These are phyloP conservation scores for Arthrobotrys musiformis DNA, from an alignment of 2,329 filamentous ascomycete genomes.

Conservation along the genomic window DNA sequence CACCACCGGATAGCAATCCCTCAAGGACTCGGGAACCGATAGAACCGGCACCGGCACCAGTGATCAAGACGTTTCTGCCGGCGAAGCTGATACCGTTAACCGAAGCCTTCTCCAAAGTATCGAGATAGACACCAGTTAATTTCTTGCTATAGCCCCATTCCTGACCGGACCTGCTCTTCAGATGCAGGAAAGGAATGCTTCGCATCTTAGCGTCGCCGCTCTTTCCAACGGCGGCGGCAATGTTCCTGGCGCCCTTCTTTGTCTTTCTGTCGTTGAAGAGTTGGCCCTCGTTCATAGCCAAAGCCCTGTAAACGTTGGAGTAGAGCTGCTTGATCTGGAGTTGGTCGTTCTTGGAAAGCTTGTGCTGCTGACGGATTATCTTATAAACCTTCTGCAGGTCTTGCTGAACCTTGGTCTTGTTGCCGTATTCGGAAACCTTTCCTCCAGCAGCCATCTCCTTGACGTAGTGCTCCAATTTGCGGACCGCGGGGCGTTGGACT, in stretches of 20 bases:
- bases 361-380: conserved; percentile 97
- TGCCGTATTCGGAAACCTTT: conserved; percentile 98
- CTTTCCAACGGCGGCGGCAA: conserved; percentile 64
- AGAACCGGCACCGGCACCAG: conserved; percentile 94
- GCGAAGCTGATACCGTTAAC: conserved; percentile 87
- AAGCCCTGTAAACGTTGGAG: conserved; percentile 89
- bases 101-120: conserved; percentile 89
- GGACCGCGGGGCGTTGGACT: conserved; percentile 83
- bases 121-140: conserved; percentile 90
- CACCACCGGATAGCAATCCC: conserved; percentile 93
- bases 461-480: conserved; percentile 98
- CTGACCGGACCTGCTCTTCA: conserved; percentile 91
- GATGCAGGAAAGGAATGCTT: conserved; percentile 95
- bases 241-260: conserved; percentile 66
- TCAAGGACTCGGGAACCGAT: conserved; percentile 97
- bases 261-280: conserved; percentile 88
- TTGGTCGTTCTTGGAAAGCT: conserved; percentile 94
- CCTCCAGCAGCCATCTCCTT: conserved; percentile 98
- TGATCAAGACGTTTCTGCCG: conserved; percentile 97
- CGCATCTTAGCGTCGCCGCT: conserved; percentile 87
- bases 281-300: conserved; percentile 97
- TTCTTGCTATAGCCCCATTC: conserved; percentile 99
- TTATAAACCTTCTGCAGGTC: conserved; percentile 96
- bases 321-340: conserved; percentile 96
- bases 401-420: conserved; percentile 96